Percentiles rank a stretch among this genome's conserved stretches.
phyloP scores from a whole-genome alignment of 345 rosid species.

The Brassica rapa region DNA sequence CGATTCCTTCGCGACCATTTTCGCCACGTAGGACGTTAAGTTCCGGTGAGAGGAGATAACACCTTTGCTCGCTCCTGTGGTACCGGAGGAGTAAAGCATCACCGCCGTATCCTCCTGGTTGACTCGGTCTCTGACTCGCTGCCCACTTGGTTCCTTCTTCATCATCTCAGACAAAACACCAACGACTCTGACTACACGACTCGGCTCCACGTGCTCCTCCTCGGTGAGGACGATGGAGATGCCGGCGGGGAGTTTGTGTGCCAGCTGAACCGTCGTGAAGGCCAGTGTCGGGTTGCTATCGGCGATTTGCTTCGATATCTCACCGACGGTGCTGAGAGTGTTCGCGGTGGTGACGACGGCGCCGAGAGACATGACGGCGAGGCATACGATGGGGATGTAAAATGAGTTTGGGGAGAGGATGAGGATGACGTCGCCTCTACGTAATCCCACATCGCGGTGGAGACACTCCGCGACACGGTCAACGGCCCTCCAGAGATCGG shows the following conservation, averaged over 20 bases:
- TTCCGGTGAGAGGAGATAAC: constrained; percentile 72
- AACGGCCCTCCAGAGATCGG: constrained; percentile 1
- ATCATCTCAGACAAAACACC: constrained; percentile 49
- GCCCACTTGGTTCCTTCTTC: constrained; percentile 29
- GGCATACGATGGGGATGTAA: constrained; percentile 73
- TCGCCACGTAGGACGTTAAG: constrained; percentile 59
- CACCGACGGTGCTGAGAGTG: constrained; percentile 69
- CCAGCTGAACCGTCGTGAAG: constrained; percentile 55
- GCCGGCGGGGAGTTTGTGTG: constrained; percentile 46
- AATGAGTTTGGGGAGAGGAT: constrained; percentile 52
- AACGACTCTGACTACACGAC: constrained; percentile 32
- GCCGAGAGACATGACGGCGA: constrained; percentile 84
- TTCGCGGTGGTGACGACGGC: constrained; percentile 82
- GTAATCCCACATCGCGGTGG: background rate
- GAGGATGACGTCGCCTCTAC: constrained; percentile 2
- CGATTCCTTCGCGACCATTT: constrained; percentile 56
- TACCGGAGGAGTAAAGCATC: constrained; percentile 85
- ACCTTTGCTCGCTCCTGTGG: constrained; percentile 83
- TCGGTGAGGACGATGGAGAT: constrained; percentile 52
- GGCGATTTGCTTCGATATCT: constrained; percentile 63
- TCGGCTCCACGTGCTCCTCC: constrained; percentile 11
- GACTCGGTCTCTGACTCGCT: constrained; percentile 59
- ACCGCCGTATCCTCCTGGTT: constrained; percentile 67
- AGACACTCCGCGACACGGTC: background rate
- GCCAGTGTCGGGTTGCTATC: constrained; percentile 65